These are phyloP conservation scores for Paramecium octaurelia DNA, from an alignment of 73 alveolate species.

Conservation along the genomic window DNA sequence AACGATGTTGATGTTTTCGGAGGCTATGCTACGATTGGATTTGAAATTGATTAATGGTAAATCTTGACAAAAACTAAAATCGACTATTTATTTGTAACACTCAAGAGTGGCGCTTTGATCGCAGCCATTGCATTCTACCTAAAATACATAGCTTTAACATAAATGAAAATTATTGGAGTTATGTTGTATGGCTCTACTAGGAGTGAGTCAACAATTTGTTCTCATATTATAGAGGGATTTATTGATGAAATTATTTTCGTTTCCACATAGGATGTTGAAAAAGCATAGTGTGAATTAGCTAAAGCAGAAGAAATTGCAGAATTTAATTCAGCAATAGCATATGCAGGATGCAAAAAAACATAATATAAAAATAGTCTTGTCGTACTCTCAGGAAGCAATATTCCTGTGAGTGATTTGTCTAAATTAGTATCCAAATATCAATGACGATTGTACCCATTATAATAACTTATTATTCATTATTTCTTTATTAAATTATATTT, in stretches of 20 bases:
- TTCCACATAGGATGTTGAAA: neutral
- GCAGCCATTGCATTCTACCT: neutral
- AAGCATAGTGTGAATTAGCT: neutral
- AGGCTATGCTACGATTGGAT: conserved; percentile 31
- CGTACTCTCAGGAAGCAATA: neutral
- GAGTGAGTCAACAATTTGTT: neutral
- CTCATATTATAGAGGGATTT: neutral
- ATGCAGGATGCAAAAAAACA: neutral
- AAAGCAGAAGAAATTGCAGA: neutral
- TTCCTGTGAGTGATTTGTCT: neutral
- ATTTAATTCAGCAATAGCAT: conserved; percentile 4
- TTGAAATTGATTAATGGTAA: neutral
- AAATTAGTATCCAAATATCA: neutral
- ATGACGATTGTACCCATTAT: neutral
- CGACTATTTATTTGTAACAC: neutral
- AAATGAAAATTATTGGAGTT: neutral
- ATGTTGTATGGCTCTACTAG: neutral
- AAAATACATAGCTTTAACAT: neutral
- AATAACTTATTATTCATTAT: neutral
- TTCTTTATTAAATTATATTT: neutral
- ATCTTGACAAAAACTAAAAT: neutral
- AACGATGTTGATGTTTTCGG: conserved; percentile 1
- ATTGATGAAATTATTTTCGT: conserved; percentile 8
- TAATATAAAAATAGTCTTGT: neutral
- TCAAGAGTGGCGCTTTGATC: neutral